These are phyloP conservation scores for Lepidium africanum DNA, from an alignment of 345 rosid species.

Conservation along the genomic window DNA sequence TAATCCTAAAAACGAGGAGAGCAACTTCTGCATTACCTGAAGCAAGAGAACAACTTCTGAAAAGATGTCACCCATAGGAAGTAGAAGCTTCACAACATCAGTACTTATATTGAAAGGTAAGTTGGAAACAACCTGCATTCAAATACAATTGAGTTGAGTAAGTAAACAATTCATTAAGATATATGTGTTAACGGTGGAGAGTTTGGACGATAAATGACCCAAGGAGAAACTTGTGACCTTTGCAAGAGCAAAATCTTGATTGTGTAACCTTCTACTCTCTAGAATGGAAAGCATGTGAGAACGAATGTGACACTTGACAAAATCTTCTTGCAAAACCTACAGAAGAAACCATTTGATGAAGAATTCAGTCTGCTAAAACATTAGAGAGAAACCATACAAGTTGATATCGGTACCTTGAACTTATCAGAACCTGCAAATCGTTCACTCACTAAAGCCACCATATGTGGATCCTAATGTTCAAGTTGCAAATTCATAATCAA, in stretches of 20 bases:
- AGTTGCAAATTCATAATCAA: not conserved
- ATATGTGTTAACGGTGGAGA: not conserved
- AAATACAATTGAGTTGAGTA: not conserved
- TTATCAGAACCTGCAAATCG: conserved; percentile 47
- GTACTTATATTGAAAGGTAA: conserved; percentile 87
- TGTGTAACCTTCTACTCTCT: conserved; percentile 25
- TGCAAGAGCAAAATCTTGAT: conserved; percentile 29
- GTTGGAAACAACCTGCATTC: conserved; percentile 70
- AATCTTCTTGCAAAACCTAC: conserved; percentile 83
- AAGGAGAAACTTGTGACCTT: conserved; percentile 45
- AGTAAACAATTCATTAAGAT: not conserved
- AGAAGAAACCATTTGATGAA: not conserved
- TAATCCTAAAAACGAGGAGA: not conserved
- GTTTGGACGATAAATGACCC: not conserved
- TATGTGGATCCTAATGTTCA: conserved; percentile 61
- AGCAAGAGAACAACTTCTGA: conserved; percentile 86
- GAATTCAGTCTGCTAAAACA: not conserved
- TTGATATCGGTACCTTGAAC: conserved; percentile 44
- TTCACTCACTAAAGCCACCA: conserved; percentile 65
- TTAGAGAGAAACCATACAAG: not conserved
- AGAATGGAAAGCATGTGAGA: conserved; percentile 51
- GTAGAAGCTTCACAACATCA: conserved; percentile 72
- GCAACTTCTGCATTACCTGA: conserved; percentile 41
- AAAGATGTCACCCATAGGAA: conserved; percentile 91
- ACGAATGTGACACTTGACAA: conserved; percentile 65